phyloP scores from a whole-genome alignment of 768 basidiomycete species.

The Cyclocybe cylindracea region DNA sequence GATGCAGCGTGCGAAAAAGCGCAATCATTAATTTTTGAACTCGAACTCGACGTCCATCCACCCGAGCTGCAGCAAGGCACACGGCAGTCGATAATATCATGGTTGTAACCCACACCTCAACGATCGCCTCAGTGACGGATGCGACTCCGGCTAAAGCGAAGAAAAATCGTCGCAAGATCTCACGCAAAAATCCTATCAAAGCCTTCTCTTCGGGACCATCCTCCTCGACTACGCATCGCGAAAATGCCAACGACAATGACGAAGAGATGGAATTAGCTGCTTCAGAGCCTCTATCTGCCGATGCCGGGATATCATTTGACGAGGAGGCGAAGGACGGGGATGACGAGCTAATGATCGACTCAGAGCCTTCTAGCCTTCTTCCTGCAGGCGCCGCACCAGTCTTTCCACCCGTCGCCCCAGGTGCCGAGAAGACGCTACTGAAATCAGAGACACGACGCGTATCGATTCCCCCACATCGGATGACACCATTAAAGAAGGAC shows the following conservation, averaged over 20 bases:
- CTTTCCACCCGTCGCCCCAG: constrained; percentile 69
- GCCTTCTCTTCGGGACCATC: constrained; percentile 19
- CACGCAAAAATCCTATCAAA: constrained; percentile 29
- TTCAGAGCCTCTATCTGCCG: background rate
- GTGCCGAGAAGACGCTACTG: constrained; percentile 53
- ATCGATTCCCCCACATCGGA: constrained; percentile 93
- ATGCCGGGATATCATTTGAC: constrained; percentile 13
- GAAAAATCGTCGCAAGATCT: constrained; percentile 41
- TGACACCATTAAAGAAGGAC: constrained; percentile 96
- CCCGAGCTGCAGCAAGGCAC: background rate
- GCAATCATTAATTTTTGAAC: constrained; percentile 15
- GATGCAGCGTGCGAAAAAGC: background rate
- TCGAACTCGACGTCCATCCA: background rate
- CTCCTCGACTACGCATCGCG: constrained; percentile 12
- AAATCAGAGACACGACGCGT: constrained; percentile 89
- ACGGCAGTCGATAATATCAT: constrained; percentile 24
- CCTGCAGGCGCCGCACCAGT: constrained; percentile 56
- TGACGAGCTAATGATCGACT: constrained; percentile 38
- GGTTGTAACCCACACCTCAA: constrained; percentile 38
- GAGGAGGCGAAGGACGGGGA: constrained; percentile 12
- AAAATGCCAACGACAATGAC: constrained; percentile 10
- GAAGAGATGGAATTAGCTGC: constrained; percentile 22
- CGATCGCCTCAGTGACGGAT: constrained; percentile 15
- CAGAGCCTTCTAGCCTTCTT: constrained; percentile 51
- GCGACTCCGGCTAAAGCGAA: constrained; percentile 13